Percentiles rank a stretch among this genome's conserved stretches.
phyloP scores from a whole-genome alignment of 2,329 filamentous ascomycete genomes.

The Epichloe festucae region DNA sequence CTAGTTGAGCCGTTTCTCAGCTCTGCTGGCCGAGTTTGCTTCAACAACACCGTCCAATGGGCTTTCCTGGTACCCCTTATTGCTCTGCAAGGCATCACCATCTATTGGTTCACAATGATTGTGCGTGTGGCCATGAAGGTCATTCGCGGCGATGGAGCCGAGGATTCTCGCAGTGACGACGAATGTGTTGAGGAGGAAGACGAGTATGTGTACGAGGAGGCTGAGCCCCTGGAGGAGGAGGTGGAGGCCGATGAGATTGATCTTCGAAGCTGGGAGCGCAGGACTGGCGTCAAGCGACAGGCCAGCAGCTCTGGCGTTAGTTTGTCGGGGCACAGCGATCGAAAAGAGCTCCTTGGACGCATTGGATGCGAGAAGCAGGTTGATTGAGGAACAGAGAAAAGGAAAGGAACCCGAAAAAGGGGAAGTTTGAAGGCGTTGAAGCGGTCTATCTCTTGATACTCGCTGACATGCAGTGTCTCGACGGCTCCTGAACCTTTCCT shows the following conservation, averaged over 20 bases:
- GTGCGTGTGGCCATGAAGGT: constrained; percentile 70
- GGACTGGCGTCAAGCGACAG: constrained; percentile 40
- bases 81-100: constrained; percentile 63
- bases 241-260: constrained; percentile 61
- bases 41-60: constrained; percentile 61
- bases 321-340: constrained; percentile 57
- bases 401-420: background rate
- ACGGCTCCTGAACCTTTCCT: background rate
- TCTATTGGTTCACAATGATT: constrained; percentile 88
- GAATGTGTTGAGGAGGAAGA: constrained; percentile 47
- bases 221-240: constrained; percentile 54
- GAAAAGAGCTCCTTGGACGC: constrained; percentile 67
- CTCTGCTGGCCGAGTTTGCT: constrained; percentile 65
- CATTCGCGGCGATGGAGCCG: constrained; percentile 60
- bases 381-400: constrained; percentile 21
- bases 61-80: constrained; percentile 66
- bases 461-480: background rate
- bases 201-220: constrained; percentile 41
- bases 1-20: constrained; percentile 63
- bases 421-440: constrained; percentile 5
- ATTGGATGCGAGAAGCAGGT: constrained; percentile 75
- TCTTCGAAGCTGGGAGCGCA: constrained; percentile 49
- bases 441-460: background rate
- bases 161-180: constrained; percentile 80
- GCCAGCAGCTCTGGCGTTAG: constrained; percentile 46